Base-by-base conservation (phyloP, 108 stramenopile genomes). In the Bacterosira constricta region DNA sequence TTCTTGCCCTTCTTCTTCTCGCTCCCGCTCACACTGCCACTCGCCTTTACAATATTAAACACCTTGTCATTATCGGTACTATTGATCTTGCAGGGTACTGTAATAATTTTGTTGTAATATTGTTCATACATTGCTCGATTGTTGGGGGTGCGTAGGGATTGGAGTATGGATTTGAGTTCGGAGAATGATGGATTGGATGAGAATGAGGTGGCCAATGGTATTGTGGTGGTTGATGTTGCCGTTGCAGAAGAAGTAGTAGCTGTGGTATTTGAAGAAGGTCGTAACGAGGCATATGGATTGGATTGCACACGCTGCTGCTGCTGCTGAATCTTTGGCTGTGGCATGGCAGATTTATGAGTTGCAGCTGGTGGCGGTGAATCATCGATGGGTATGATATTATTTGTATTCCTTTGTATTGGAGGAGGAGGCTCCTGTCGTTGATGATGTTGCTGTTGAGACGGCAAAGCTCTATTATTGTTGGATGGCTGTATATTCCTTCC, bases 51-150 rank as follows among this genome's bases (percentile, higher is more conserved):
- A 62, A 79, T 73, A 44, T 79, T 73, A 35, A 80, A 80, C 31
- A 61, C 56, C 47, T 49, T 34, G 17, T 52, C 66, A 15, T 66
- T 37, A 50, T 46, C 39, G 27, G 47, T 18, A 42, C 38, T 49
- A 50, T 21, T 56, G 36, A 75, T 47, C 63, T 80, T 80, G 54
- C 79, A 80, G 0, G 80, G 63, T 13, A 80, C 69, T 26, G 75
- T 42, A 42, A 83, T 79, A 20, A 57, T 66, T 50, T 50, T 81
- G 20, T 55, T 80, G 30, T 51, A 37, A 51, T 81, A 44, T 79
- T 83, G 53, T 56, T 79, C 72, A 42, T 86, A 86, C 53, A 83
- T 46, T n/a, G 49, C 53, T 57, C 52, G 60, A 79, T 83, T 69
- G n/a, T n/a, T n/a, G n/a, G n/a, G n/a, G 32, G 26, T 27, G 10